Percentiles rank a stretch among this genome's conserved stretches.
Conservation (phyloP, 2,329 filamentous ascomycete species). For the Stachybotrys chartarum region DNA sequence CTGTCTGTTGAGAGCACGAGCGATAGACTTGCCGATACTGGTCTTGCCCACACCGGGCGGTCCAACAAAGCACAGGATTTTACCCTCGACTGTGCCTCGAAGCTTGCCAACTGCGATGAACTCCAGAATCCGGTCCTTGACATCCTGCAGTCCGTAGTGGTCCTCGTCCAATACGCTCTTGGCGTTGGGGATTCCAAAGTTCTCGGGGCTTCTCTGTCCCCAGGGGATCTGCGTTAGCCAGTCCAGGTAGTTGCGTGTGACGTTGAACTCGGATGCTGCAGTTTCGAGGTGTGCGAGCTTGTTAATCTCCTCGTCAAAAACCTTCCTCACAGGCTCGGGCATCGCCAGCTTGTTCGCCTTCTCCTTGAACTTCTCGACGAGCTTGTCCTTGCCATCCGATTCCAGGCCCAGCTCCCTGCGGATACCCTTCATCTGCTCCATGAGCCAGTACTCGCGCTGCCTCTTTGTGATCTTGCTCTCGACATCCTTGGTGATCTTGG, state of each 20-base stretch:
- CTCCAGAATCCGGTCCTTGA: slow-evolving; percentile 96
- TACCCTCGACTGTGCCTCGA: slow-evolving; percentile 92
- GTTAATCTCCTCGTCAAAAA: slow-evolving; percentile 97
- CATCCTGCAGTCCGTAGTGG: slow-evolving; percentile 93
- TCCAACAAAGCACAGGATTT: slow-evolving; percentile 95
- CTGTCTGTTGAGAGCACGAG: slow-evolving; percentile 84
- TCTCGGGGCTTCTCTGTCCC: slow-evolving; percentile 92
- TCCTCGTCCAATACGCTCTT: slow-evolving; percentile 90
- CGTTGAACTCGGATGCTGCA: slow-evolving; percentile 95
- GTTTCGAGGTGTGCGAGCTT: slow-evolving; percentile 94
- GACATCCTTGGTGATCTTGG: slow-evolving; percentile 96
- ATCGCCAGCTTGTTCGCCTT: slow-evolving; percentile 91
- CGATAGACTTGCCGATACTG: slow-evolving; percentile 97
- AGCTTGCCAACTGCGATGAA: slow-evolving; percentile 98
- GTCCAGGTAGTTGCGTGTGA: slow-evolving; percentile 95
- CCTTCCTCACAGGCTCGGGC: slow-evolving; percentile 93
- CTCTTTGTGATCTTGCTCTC: slow-evolving; percentile 96
- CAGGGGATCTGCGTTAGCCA: slow-evolving; percentile 98
- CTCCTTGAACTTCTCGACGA: slow-evolving; percentile 95
- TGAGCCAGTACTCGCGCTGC: slow-evolving; percentile 95
- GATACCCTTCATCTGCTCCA: slow-evolving; percentile 99
- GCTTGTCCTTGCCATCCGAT: slow-evolving; percentile 95
- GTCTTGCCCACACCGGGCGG: slow-evolving; percentile 98
- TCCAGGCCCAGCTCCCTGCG: slow-evolving; percentile 91
- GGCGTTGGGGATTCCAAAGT: slow-evolving; percentile 90